These are phyloP conservation scores for Aegilops umbellulata DNA, from an alignment of 176 grass and related monocot genomes.

Conservation along the genomic window DNA sequence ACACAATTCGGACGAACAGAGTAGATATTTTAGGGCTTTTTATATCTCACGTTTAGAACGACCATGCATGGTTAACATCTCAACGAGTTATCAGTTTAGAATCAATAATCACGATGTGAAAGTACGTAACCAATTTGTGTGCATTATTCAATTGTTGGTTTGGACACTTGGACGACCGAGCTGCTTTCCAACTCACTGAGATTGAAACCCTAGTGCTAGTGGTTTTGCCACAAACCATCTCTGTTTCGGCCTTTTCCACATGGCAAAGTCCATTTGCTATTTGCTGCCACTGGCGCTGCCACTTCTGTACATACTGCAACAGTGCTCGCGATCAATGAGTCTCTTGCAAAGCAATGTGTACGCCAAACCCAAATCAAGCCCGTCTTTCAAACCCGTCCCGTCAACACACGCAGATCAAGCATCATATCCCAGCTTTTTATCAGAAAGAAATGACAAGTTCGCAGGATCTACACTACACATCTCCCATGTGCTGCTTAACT, in stretches of 20 bases:
- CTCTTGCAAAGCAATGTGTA: not conserved
- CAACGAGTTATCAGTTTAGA: too few relatives aligned
- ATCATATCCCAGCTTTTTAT: not conserved
- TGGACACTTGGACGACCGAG: constrained; percentile 28
- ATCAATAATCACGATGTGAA: not conserved
- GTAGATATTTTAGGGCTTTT: too few relatives aligned
- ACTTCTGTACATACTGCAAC: not conserved
- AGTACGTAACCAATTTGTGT: not conserved
- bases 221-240: constrained; percentile 25
- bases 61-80: too few relatives aligned
- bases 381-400: not conserved
- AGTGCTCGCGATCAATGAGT: not conserved
- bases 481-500: not conserved
- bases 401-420: not conserved
- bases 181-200: constrained; percentile 24
- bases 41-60: too few relatives aligned
- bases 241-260: constrained; percentile 12
- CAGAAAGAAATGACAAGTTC: not conserved
- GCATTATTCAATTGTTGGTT: not conserved
- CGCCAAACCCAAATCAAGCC: not conserved
- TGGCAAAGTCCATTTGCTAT: not conserved
- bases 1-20: too few relatives aligned
- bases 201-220: constrained; percentile 30
- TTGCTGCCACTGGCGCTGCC: not conserved
- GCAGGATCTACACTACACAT: not conserved